Evolutionary conservation across 805 yeast species (phyloP), one percentile per base, ranked within the genome.

Genomic region (Candida coquimbonensis): DNA sequence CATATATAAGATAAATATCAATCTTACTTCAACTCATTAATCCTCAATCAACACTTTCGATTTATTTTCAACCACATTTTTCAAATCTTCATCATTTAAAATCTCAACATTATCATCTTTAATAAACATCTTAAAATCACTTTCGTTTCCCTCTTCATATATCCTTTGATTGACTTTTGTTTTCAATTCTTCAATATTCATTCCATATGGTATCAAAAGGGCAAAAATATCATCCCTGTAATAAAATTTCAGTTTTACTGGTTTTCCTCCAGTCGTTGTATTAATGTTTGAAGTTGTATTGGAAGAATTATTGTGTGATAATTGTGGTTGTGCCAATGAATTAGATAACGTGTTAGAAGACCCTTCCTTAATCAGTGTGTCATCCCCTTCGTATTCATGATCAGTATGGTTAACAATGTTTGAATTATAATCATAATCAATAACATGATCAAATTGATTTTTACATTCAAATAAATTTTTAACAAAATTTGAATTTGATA

Each of bases 191-290:
- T 63, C 67, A 39, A 76, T 60, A 5, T 75, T 65, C 42, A 75
- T 72, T 49, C 66, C 69, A 13, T 68, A 57, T 31, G 80, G 78
- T 35, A 81, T 65, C 49, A 80, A 63, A 37, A 86, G 69, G 1
- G 88, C 93, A 68, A 85, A 86, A 14, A 86, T 86, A 59, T 86
- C 95, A 56, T 84, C 93, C 48, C 80, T 81, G 57, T 78, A 84
- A 60, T 81, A 86, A 56, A 86, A 83, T 61, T 86, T 86, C 43
- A 85, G 76, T 61, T 86, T 86, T 51, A 55, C 58, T 39, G 64
- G 60, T 17, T 63, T 17, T n/a, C 11, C 19, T 9, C 16, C 16
- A 16, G 8, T n/a, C 9, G 9, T 16, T 17, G 19, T 17, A 17
- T 17, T 17, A 17, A 17, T 17, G 19, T 17, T 17, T 17, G 19